Conservation (phyloP, 345 rosid species). For the Melastoma malabathricum region DNA sequence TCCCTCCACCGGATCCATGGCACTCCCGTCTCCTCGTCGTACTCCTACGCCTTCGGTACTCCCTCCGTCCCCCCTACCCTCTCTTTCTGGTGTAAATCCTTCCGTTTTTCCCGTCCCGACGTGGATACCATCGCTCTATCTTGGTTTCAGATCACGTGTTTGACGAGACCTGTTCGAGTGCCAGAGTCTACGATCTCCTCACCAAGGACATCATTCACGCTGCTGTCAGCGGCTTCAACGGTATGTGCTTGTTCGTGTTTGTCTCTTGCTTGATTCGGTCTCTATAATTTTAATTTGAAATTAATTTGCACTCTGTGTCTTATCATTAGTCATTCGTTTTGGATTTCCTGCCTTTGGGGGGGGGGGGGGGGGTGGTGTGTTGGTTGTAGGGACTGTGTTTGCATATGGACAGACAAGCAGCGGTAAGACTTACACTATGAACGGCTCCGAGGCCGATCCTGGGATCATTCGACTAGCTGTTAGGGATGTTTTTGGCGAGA, state of each 20-base stretch:
- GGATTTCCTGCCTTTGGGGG: no score
- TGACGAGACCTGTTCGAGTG: slow-evolving; percentile 54
- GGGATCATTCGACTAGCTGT: slow-evolving; percentile 74
- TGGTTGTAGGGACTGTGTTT: slow-evolving; percentile 62
- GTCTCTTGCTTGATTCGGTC: not conserved
- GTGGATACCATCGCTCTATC: not conserved
- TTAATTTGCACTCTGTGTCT: no score
- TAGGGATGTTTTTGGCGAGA: slow-evolving; percentile 48
- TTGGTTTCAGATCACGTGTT: slow-evolving; percentile 60
- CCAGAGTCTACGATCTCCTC: slow-evolving; percentile 60
- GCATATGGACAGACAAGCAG: slow-evolving; percentile 99
- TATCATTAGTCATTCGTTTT: no score
- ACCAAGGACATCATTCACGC: slow-evolving; percentile 66
- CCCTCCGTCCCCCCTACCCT: not conserved
- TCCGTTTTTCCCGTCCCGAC: not conserved
- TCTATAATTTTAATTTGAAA: not conserved
- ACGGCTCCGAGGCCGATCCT: slow-evolving; percentile 63
- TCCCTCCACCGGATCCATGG: slow-evolving; percentile 62
- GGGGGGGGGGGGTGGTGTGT: not conserved
- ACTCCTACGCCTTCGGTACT: slow-evolving; percentile 65
- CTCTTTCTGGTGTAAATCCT: not conserved
- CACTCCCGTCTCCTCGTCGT: slow-evolving; percentile 43
- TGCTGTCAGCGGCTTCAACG: slow-evolving; percentile 77
- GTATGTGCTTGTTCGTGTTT: slow-evolving; percentile 17
- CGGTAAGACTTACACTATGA: slow-evolving; percentile 96